Conservation (phyloP, 2,329 filamentous ascomycete genomes). For the Coniella vitis region DNA sequence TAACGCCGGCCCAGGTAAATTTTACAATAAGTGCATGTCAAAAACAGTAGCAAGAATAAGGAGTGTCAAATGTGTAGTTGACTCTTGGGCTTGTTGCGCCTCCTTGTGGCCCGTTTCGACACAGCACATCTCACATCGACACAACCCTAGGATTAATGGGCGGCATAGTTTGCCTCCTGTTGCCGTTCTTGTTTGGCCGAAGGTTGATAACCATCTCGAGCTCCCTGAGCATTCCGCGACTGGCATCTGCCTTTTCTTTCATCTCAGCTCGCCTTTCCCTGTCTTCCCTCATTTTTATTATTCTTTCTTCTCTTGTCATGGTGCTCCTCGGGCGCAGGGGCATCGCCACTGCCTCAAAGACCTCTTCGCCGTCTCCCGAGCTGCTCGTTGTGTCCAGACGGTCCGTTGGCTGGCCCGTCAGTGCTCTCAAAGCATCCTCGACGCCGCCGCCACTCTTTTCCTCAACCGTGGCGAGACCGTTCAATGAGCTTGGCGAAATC, state of each 20-base stretch:
- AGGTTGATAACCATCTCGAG: conserved; percentile 79
- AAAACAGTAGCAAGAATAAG: conserved; percentile 8
- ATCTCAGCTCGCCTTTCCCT: conserved; percentile 64
- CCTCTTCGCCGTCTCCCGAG: conserved; percentile 59
- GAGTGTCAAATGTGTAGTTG: conserved; percentile 15
- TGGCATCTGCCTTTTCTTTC: conserved; percentile 72
- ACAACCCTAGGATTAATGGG: conserved; percentile 30
- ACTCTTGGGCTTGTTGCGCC: background rate
- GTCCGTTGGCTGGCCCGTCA: conserved; percentile 63
- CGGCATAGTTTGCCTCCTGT: conserved; percentile 29
- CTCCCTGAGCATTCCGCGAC: conserved; percentile 84
- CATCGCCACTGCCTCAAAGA: conserved; percentile 86
- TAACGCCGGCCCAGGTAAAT: conserved; percentile 11
- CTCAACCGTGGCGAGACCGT: conserved; percentile 59
- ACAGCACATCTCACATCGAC: conserved; percentile 31
- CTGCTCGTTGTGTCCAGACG: conserved; percentile 42
- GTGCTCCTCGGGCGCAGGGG: conserved; percentile 61
- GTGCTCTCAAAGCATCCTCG: conserved; percentile 62
- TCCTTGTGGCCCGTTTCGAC: background rate
- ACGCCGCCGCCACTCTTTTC: conserved; percentile 32
- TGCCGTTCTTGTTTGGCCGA: conserved; percentile 29
- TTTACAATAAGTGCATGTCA: conserved; percentile 1
- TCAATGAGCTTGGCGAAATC: conserved; percentile 57
- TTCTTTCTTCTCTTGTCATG: conserved; percentile 78
- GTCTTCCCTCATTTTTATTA: conserved; percentile 83